These are phyloP conservation scores for Arabidopsis arenosa DNA, from an alignment of 345 rosid genomes.

Conservation along the genomic window DNA sequence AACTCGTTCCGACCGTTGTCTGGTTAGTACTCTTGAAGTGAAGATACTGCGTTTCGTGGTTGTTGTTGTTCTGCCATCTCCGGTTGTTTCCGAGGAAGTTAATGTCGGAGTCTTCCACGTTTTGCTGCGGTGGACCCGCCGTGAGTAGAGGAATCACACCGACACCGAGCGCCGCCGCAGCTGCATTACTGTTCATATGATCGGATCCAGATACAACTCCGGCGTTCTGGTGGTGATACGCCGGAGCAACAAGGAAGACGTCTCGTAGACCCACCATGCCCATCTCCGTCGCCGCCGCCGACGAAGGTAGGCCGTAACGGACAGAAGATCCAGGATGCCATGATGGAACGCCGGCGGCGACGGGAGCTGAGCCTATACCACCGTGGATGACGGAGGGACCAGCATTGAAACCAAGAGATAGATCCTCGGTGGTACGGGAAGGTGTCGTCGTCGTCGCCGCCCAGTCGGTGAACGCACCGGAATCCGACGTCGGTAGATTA, in stretches of 20 bases:
- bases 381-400: slow-evolving; percentile 57
- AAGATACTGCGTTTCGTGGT: slow-evolving; percentile 44
- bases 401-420: slow-evolving; percentile 97
- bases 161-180: slow-evolving; percentile 72
- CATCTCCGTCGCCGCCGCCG: slow-evolving; percentile 61
- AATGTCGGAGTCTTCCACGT: slow-evolving; percentile 56
- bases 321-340: slow-evolving; percentile 60
- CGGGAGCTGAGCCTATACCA: slow-evolving; percentile 43
- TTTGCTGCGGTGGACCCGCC: slow-evolving; percentile 47
- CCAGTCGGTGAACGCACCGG: slow-evolving; percentile 98
- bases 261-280: slow-evolving; percentile 82
- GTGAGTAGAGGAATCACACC: slow-evolving; percentile 86
- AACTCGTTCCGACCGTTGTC: slow-evolving; percentile 30
- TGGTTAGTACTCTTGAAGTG: slow-evolving; percentile 51
- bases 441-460: slow-evolving; percentile 61
- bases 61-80: slow-evolving; percentile 71
- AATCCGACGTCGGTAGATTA: slow-evolving; percentile 64
- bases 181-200: slow-evolving; percentile 45
- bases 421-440: slow-evolving; percentile 78
- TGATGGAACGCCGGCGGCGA: slow-evolving; percentile 49
- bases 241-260: slow-evolving; percentile 82
- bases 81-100: slow-evolving; percentile 48
- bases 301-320: slow-evolving; percentile 61
- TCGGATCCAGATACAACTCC: slow-evolving; percentile 49
- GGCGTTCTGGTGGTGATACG: slow-evolving; percentile 52